Evolutionary conservation across 2,329 filamentous ascomycete species (phyloP).

Genomic region (Botrytis fabae): DNA sequence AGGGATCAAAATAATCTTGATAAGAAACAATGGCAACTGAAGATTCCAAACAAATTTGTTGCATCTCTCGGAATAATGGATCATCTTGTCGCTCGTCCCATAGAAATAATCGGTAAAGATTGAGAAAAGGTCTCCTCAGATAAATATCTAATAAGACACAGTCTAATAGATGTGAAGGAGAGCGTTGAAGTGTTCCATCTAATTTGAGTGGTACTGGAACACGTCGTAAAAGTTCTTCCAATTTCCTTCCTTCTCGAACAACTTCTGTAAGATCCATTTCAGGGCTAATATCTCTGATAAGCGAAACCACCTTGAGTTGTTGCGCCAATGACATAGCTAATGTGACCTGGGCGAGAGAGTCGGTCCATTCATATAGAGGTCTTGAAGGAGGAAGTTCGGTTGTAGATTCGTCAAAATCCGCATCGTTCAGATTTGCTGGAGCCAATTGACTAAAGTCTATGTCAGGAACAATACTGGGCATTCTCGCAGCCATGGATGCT

Average conservation of each 20-base stretch:
- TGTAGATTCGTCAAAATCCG: conserved; percentile 26
- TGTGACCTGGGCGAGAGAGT: conserved; percentile 25
- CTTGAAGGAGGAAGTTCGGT: conserved; percentile 23
- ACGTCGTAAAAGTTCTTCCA: conserved; percentile 7
- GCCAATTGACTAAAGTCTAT: conserved; percentile 53
- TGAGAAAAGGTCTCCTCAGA: conserved; percentile 25
- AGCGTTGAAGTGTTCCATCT: conserved; percentile 11
- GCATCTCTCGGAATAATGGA: conserved; percentile 16
- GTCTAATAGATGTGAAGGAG: conserved; percentile 16
- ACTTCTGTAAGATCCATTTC: conserved; percentile 9
- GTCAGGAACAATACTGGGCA: conserved; percentile 48
- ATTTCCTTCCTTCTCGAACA: conserved; percentile 19
- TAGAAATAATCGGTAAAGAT: conserved; percentile 23
- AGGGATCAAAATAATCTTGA: conserved; percentile 26
- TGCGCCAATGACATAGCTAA: conserved; percentile 20
- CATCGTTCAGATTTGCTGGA: conserved; percentile 45
- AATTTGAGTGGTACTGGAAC: conserved; percentile 6
- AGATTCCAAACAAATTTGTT: conserved; percentile 22
- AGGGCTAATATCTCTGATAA: conserved; percentile 17
- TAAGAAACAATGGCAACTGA: conserved; percentile 27
- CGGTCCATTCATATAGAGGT: conserved; percentile 24
- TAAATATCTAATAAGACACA: conserved; percentile 25
- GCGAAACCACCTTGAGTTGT: conserved; percentile 23
- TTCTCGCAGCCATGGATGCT: conserved; percentile 51
- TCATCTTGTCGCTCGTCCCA: conserved; percentile 19